Evolutionary conservation across 345 rosid genomes (phyloP), one percentile per base, ranked within the genome.

Genomic region (Brassica rapa): DNA sequence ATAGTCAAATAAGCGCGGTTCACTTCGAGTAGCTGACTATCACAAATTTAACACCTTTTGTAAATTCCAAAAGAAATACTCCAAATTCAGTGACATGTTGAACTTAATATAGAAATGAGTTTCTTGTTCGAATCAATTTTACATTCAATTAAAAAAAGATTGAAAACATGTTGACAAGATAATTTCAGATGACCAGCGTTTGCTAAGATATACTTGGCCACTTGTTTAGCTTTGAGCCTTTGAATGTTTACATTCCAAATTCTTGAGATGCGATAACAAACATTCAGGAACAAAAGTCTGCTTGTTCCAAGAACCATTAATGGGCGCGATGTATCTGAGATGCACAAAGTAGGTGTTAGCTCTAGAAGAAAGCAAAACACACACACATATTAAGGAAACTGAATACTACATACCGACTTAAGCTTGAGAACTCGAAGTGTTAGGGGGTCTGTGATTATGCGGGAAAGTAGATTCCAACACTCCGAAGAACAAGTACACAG

Each of bases 391-490:
- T 43, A 29, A 62, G 16, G 11, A 30, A 30, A 27, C 1, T 74
- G 53, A 46, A 32, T 74, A 21, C 21, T 33, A 68, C 73, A 60
- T 60, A 61, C 80, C 69, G 53, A 76, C 53, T 60, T 76, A 32
- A 68, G 74, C 53, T 68, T 68, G 25, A 76, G 46, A 43, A 41
- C 49, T 43, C 5, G 61, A 59, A 68, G 73, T 12, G 15, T 21
- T 39, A 72, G 73, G 41, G 79, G 51, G 16, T 19, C 61, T 19
- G 43, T 59, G 49, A 59, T 61, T 43, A 76, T 27, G 62, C 35
- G 10, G 6, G 24, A 3, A 59, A 76, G 73, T 67, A 68, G 60
- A 67, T 59, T 29, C 15, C n/a, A 32, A 46, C 35, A 75, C 43
- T 63, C 23, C 3, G 19, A 39, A 66, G 21, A 74, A 35, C 78